Percentiles rank a stretch among this genome's conserved stretches.
Conservation (phyloP, 768 basidiomycete genomes). For the Panaeolus papilionaceus region DNA sequence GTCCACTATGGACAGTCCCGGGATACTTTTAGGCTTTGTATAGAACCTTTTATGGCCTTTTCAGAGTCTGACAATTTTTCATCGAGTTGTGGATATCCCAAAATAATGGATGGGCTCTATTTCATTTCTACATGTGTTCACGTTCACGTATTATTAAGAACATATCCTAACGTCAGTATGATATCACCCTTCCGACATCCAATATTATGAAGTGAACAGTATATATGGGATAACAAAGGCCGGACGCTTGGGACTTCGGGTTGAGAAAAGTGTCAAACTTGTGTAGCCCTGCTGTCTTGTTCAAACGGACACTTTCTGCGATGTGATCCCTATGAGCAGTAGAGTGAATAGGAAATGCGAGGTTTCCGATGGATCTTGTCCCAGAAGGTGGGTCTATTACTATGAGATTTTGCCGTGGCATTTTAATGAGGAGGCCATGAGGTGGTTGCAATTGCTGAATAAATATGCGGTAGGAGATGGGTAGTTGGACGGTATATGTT, state of each 20-base stretch:
- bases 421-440: not conserved
- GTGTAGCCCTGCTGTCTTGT: not conserved
- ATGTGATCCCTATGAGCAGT: not conserved
- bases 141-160: not conserved
- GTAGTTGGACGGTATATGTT: not conserved
- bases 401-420: not conserved
- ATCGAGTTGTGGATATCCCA: not conserved
- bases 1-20: constrained; percentile 11
- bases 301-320: not conserved
- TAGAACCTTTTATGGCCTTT: not conserved
- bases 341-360: not conserved
- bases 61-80: not conserved
- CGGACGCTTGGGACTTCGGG: not conserved
- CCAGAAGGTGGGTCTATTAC: not conserved
- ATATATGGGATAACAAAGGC: not conserved
- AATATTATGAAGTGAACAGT: not conserved
- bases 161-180: not conserved
- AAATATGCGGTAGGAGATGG: not conserved
- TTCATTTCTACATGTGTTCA: not conserved
- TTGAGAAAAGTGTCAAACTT: not conserved
- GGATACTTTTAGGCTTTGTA: constrained; percentile 8
- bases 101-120: not conserved
- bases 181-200: constrained; percentile 6
- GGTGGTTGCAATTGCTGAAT: constrained; percentile 8
- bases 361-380: not conserved